Base-by-base conservation (phyloP, 768 basidiomycete species). In the Paxillus involutus region DNA sequence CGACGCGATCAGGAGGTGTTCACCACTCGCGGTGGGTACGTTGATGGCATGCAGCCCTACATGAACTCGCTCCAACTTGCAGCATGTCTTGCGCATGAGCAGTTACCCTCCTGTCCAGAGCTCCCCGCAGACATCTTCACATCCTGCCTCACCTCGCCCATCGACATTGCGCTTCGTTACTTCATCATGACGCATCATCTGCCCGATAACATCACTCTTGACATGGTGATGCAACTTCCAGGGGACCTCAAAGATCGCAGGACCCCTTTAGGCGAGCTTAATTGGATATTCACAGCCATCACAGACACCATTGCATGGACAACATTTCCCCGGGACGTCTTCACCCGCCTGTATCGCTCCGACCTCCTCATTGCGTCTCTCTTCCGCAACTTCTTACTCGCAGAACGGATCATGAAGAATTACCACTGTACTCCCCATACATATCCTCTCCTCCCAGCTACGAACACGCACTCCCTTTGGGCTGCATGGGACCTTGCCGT, bases 221-320 rank as follows among this genome's bases (percentile, higher is more conserved):
- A 98, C 64, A 91, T 94, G 89, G 88, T 95, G 33, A 85, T 91
- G 80, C 91, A 94, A 68, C 82, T 99, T 12, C 97, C 97, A 0
- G 97, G 97, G 9, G 95, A 98, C 67, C 81, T 98, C 55, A 97
- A 96, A 72, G 97, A 99, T 65, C 83, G 97, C 17, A 83, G 95
- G 24, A 98, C 97, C 0, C 95, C 97, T 1, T 77, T 99, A 0
- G 97, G 97, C 47, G 97, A 99, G 73, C 82, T 99, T n/a, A 97
- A 96, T 68, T 99, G 97, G 97, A 98, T 98, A 58, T 98, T 98
- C 73, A 98, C 94, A 1, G 94, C 96, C 33, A 91, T 99, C 52
- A 98, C 97, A 14, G 97, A 99, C 72, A 98, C 97, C 9, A 98
- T 99, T 57, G 97, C 97, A 7, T 99, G 97, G 97, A 95, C 95